Evolutionary conservation across 305 asterid species (phyloP).

Genomic region (Fraxinus latifolia): DNA sequence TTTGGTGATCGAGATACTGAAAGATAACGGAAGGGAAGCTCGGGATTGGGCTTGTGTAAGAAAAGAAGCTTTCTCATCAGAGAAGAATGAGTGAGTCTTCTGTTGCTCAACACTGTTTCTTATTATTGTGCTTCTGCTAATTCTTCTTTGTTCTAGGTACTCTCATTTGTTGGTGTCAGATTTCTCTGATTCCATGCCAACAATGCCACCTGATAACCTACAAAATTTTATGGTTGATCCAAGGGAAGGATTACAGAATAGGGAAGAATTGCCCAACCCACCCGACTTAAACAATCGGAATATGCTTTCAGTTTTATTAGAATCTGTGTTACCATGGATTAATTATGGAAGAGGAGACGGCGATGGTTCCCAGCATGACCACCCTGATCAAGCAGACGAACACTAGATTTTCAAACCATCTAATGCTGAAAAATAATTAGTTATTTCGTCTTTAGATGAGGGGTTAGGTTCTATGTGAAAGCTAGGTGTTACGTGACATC

Average conservation of each 20-base stretch:
- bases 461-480: neutral
- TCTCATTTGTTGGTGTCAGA: constrained; percentile 71
- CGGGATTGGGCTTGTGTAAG: constrained; percentile 83
- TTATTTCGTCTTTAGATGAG: neutral
- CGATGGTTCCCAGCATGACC: constrained; percentile 37
- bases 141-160: constrained; percentile 45
- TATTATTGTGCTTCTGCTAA: neutral
- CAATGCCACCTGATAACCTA: constrained; percentile 88
- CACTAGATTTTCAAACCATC: constrained; percentile 23
- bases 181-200: constrained; percentile 75
- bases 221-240: constrained; percentile 72
- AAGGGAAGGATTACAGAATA: constrained; percentile 49
- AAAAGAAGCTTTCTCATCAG: constrained; percentile 72
- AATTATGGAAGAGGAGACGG: constrained; percentile 58
- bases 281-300: constrained; percentile 65
- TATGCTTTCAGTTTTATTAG: constrained; percentile 71
- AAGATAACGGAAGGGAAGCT: constrained; percentile 50
- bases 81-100: constrained; percentile 72
- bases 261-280: constrained; percentile 32
- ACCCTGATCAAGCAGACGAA: constrained; percentile 38
- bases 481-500: neutral
- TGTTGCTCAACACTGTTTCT: neutral
- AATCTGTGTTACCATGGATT: constrained; percentile 81
- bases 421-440: neutral
- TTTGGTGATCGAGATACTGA: constrained; percentile 48